Percentiles rank a stretch among this genome's conserved stretches.
Evolutionary conservation across 345 rosid genomes (phyloP).

Genomic region (Lepidium sativum): DNA sequence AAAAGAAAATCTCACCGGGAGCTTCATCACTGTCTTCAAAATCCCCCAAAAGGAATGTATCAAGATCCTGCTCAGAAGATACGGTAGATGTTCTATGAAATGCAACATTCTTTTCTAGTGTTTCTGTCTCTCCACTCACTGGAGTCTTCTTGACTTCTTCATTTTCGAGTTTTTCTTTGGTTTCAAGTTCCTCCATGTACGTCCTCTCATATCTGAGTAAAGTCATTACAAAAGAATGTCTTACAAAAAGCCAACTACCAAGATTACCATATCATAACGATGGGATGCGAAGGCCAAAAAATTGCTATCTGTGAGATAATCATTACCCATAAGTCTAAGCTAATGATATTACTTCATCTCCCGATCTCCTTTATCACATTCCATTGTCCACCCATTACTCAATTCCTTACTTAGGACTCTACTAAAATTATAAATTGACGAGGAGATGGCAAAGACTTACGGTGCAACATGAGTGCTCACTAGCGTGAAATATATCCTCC

Average conservation of each 20-base stretch:
- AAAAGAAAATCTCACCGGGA: slow-evolving; percentile 37
- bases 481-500: slow-evolving; percentile 90
- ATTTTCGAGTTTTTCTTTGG: slow-evolving; percentile 54
- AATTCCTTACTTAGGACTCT: neutral
- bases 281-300: neutral
- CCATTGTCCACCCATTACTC: neutral
- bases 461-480: slow-evolving; percentile 85
- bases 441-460: slow-evolving; percentile 34
- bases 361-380: neutral
- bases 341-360: neutral
- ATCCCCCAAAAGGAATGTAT: slow-evolving; percentile 85
- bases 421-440: neutral
- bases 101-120: slow-evolving; percentile 29
- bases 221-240: neutral
- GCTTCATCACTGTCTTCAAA: slow-evolving; percentile 82
- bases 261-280: neutral
- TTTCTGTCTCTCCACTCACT: slow-evolving; percentile 32
- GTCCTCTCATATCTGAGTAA: slow-evolving; percentile 51
- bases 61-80: slow-evolving; percentile 79
- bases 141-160: slow-evolving; percentile 40
- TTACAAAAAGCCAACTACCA: neutral
- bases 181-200: slow-evolving; percentile 65
- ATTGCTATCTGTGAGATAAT: neutral
- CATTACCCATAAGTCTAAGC: neutral
- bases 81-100: slow-evolving; percentile 45